Base-by-base conservation (phyloP, 352 stramenopile species). In the Phytopythium chamaehyphon region DNA sequence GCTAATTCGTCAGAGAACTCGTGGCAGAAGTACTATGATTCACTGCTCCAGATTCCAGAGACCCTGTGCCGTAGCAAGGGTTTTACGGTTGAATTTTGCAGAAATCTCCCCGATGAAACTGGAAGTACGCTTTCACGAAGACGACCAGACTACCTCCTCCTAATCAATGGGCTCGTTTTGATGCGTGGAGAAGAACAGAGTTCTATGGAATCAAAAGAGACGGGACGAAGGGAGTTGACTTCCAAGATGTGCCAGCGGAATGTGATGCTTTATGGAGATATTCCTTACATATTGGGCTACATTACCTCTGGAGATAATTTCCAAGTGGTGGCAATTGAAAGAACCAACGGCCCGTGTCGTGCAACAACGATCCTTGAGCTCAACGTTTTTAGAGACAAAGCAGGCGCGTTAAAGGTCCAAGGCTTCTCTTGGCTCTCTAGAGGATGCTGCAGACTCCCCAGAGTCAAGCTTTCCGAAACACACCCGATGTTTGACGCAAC, bases 261-360 rank as follows among this genome's bases (percentile, higher is more conserved):
- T 21, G 33, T 39, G n/a, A 53, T 54, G 33, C 58, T 64, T 55
- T 64, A 64, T 36, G 51, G 55, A 40, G 48, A 68, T 43, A 24
- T 64, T 15, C 47, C 61, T 5, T 68, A 61, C 40, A 61, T 61
- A 38, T 35, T 64, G 7, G 61, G 55, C 4, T 69, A 59, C 38
- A 51, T 38, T 23, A 53, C 61, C 0, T 56, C 40, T 51, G 37
- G 36, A 18, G 8, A 10, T 11, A 18, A 19, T 12, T 18, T 69
- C 14, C 16, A 39, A 54, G 39, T 65, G 24, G 56, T 62, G 9
- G 21, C 45, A 6, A 69, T 69, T 26, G 48, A 35, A 49, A 22
- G 18, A 31, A 52, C 14, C 40, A 2, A 65, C 22, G 38, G 22
- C 4, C 7, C 37, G 14, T 47, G 36, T 10, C 1, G 31, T 10